Base-by-base conservation (phyloP, 805 yeast genomes). In the Cyberlindnera maritima region DNA sequence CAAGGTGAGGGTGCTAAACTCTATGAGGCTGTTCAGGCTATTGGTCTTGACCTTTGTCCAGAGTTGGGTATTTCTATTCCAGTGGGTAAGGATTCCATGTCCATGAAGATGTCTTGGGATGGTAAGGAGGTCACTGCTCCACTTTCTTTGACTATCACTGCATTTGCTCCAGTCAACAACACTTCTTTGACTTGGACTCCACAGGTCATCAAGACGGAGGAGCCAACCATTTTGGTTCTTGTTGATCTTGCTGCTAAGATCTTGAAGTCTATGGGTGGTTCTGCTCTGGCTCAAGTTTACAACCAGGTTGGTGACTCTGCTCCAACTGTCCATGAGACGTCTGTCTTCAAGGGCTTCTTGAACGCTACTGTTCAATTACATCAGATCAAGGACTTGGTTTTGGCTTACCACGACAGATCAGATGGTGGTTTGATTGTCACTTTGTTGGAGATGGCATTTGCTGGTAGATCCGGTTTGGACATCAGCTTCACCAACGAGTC, bases 71-170 rank as follows among this genome's bases (percentile, higher is more conserved):
- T 94, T 52, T 77, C 95, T 18, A 89, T 94, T 48, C 99, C 99
- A 13, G 99, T 94, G 32, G 99, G 99, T 57, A 94, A 94, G 71
- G 99, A 94, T 68, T 90, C 97, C 31, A 90, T 94, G 97, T 90
- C 98, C 19, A 92, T 94, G 99, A 89, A 90, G 72, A 94, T 94
- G 98, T 84, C 85, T 61, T 94, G 99, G 99, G 88, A 77, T 41
- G 80, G 82, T 44, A 88, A 85, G 60, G 96, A 89, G 67, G 98
- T 94, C 36, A 83, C 94, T 52, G 89, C 97, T n/a, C 99, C 99
- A 40, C 73, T 94, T 63, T 85, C 97, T 12, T 79, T 92, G 59
- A 85, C 88, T 40, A 77, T 92, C 57, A 91, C 99, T 19, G 94
- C 98, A 0, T 94, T 92, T 65, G 88, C 86, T 49, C 88, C 96